These are phyloP conservation scores for Aspergillus bombycis DNA, from an alignment of 2,329 filamentous ascomycete species.

Conservation along the genomic window DNA sequence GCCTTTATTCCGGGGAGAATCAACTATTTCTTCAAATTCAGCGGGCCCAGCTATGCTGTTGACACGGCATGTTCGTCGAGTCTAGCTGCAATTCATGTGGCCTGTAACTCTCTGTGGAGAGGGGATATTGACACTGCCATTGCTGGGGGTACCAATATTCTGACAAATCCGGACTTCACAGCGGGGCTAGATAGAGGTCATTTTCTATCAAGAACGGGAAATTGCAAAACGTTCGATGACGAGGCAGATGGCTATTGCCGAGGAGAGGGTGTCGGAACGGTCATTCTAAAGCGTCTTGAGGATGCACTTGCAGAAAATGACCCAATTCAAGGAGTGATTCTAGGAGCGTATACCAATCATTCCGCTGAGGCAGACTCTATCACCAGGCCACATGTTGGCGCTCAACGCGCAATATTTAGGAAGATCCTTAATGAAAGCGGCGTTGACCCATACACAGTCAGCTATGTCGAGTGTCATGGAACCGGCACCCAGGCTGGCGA, in stretches of 20 bases:
- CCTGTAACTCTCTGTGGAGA: slow-evolving; percentile 71
- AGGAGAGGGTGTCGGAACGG: slow-evolving; percentile 52
- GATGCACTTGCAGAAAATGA: slow-evolving; percentile 55
- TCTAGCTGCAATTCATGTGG: slow-evolving; percentile 69
- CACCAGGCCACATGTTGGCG: no score
- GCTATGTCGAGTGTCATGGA: slow-evolving; percentile 44
- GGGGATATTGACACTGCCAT: slow-evolving; percentile 79
- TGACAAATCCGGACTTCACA: slow-evolving; percentile 75
- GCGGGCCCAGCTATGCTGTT: slow-evolving; percentile 69
- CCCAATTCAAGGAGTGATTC: slow-evolving; percentile 46
- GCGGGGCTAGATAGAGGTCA: slow-evolving; percentile 64
- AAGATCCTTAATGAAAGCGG: slow-evolving; percentile 43
- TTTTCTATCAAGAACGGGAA: slow-evolving; percentile 38
- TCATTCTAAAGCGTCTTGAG: slow-evolving; percentile 55
- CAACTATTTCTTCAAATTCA: slow-evolving; percentile 77
- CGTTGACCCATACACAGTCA: slow-evolving; percentile 41
- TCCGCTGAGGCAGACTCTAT: no score
- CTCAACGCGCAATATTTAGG: no score
- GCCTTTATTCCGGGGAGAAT: slow-evolving; percentile 66
- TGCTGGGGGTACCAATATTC: slow-evolving; percentile 71
- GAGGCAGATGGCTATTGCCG: slow-evolving; percentile 59
- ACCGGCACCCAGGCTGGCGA: slow-evolving; percentile 43
- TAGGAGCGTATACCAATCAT: slow-evolving; percentile 47
- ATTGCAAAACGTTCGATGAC: slow-evolving; percentile 54
- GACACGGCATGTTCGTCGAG: slow-evolving; percentile 78